Evolutionary conservation across 2,329 filamentous ascomycete genomes (phyloP).

Genomic region (Penicillium sp.): DNA sequence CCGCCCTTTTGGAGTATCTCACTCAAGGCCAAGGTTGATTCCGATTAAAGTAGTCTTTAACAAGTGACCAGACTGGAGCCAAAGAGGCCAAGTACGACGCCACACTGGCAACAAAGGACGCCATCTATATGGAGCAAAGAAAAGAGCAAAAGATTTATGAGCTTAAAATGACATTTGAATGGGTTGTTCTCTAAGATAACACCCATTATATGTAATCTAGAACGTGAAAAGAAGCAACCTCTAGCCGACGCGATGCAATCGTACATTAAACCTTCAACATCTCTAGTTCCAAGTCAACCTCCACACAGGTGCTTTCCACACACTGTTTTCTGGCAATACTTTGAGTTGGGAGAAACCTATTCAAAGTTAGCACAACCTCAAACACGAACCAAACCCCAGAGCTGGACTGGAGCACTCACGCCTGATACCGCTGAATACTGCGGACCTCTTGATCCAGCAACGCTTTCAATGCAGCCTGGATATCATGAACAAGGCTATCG

Average conservation of each 20-base stretch:
- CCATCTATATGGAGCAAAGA: too few relatives aligned
- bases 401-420: slow-evolving; percentile 48
- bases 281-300: background rate
- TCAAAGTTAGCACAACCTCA: background rate
- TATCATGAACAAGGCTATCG: slow-evolving; percentile 73
- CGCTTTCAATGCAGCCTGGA: slow-evolving; percentile 72
- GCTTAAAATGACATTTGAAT: too few relatives aligned
- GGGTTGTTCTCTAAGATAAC: too few relatives aligned
- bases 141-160: too few relatives aligned
- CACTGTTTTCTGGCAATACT: background rate
- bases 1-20: too few relatives aligned
- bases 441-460: slow-evolving; percentile 74
- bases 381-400: background rate
- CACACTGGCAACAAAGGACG: too few relatives aligned
- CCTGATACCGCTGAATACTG: slow-evolving; percentile 66
- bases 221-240: background rate
- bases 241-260: background rate
- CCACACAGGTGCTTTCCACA: background rate
- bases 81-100: too few relatives aligned
- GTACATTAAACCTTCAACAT: background rate
- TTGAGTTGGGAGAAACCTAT: background rate
- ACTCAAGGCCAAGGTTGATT: too few relatives aligned
- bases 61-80: too few relatives aligned
- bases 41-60: too few relatives aligned
- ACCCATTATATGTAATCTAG: background rate